Base-by-base conservation (phyloP, 176 grass and related monocot species). In the Eragrostis nindensis region DNA sequence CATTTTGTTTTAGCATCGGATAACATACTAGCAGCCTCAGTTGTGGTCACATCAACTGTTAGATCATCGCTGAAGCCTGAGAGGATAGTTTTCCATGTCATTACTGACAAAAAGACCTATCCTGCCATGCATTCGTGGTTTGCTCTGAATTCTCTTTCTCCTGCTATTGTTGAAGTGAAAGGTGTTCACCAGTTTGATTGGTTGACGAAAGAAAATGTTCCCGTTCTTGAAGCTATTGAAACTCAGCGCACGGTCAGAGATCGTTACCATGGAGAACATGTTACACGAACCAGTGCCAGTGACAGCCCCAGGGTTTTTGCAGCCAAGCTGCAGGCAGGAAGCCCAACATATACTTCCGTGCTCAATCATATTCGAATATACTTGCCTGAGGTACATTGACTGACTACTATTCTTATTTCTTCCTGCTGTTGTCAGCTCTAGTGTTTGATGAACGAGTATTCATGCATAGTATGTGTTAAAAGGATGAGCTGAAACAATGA, bases 51-150 rank as follows among this genome's bases (percentile, higher is more conserved):
- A 62, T 99, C 96, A 25, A 84, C 89, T 64, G 77, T 95, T 64
- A 89, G 62, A 85, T 90, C 92, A 47, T 89, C 92, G 13, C 77
- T 87, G 78, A 95, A 95, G 18, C 92, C 92, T 88, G 86, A 90
- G 73, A 99, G 76, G 76, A 81, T 93, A 80, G 92, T 99, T 24
- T 91, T 98, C 80, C 96, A 98, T 86, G 82, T 98, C 30, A 93
- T 98, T 66, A 98, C 96, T 63, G 96, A 98, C 68, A 98, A 98
- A 74, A 98, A 95, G 86, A 98, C 96, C 18, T 98, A 95, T 85
- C 92, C 96, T 63, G 90, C 88, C 66, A 98, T 98, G 95, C 92
- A 94, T 81, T 98, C 95, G 49, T 98, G 95, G 95, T 98, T 95
- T 90, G 95, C 92, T 73, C 86, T 99, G 86, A 95, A 99, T 89